These are phyloP conservation scores for Daldinia bambusicola DNA, from an alignment of 495 filamentous ascomycete species.

Conservation along the genomic window DNA sequence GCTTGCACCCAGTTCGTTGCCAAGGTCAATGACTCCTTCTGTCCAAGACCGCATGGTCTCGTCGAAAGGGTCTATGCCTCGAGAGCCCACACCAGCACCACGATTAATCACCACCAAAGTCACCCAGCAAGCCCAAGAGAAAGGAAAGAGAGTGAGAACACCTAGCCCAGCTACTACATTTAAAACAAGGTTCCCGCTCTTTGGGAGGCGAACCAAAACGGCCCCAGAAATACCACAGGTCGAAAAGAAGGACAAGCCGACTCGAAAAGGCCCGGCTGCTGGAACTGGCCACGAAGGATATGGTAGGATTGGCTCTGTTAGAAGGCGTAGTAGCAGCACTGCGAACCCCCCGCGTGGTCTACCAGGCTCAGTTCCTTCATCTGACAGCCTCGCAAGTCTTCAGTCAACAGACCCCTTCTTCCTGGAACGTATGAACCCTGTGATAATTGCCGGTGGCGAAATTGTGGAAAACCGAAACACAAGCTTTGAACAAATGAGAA, in stretches of 20 bases:
- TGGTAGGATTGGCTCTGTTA: conserved; percentile 71
- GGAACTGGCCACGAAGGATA: conserved; percentile 98
- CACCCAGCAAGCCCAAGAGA: conserved; percentile 47
- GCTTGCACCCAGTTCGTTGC: conserved; percentile 47
- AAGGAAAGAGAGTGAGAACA: conserved; percentile 51
- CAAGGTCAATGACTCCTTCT: conserved; percentile 47
- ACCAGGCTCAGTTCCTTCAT: conserved; percentile 60
- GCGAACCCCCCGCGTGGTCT: conserved; percentile 56
- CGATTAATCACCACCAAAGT: conserved; percentile 42
- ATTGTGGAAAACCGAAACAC: conserved; percentile 67
- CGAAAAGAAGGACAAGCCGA: conserved; percentile 64
- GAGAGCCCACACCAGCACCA: conserved; percentile 55
- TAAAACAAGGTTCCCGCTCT: conserved; percentile 76
- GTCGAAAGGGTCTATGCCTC: conserved; percentile 47
- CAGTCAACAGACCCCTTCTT: conserved; percentile 64
- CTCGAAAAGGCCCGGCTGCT: conserved; percentile 84
- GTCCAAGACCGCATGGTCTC: conserved; percentile 32
- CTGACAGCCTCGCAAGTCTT: conserved; percentile 58
- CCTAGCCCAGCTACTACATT: conserved; percentile 60
- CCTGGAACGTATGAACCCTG: conserved; percentile 81
- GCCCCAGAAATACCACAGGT: conserved; percentile 61
- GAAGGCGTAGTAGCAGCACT: conserved; percentile 68
- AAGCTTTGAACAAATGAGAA: conserved; percentile 64
- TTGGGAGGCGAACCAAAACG: conserved; percentile 76
- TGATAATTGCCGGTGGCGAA: conserved; percentile 83